Conservation (phyloP, 2,329 filamentous ascomycete species). For the Aspergillus quadricinctus region DNA sequence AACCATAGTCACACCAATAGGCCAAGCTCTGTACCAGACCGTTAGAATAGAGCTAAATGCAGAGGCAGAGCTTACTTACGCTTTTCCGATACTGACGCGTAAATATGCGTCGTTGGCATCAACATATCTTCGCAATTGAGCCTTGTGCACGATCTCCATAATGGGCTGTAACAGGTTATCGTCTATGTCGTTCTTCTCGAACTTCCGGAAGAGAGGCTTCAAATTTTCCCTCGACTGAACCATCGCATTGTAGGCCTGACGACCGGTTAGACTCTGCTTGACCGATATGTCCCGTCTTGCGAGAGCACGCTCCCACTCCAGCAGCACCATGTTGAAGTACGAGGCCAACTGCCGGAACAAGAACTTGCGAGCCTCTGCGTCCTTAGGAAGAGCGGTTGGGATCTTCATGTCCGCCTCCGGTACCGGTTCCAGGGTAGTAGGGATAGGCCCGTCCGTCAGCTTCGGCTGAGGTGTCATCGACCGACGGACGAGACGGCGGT, state of each 20-base stretch:
- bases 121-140: slow-evolving; percentile 87
- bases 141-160: slow-evolving; percentile 85
- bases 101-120: slow-evolving; percentile 96
- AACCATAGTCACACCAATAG: slow-evolving; percentile 99
- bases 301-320: slow-evolving; percentile 79
- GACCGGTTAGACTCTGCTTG: slow-evolving; percentile 72
- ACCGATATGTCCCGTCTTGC: slow-evolving; percentile 53
- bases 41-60: slow-evolving; percentile 10
- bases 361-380: slow-evolving; percentile 62
- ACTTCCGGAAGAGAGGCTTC: slow-evolving; percentile 81
- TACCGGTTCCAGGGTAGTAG: slow-evolving; percentile 74
- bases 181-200: slow-evolving; percentile 77
- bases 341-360: slow-evolving; percentile 84
- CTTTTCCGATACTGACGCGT: slow-evolving; percentile 87
- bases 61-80: slow-evolving; percentile 39
- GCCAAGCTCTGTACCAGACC: slow-evolving; percentile 65
- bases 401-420: slow-evolving; percentile 89
- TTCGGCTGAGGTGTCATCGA: slow-evolving; percentile 33
- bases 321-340: slow-evolving; percentile 94
- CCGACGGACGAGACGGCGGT: slow-evolving; percentile 56
- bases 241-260: slow-evolving; percentile 79
- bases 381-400: slow-evolving; percentile 56
- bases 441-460: slow-evolving; percentile 73
- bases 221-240: slow-evolving; percentile 82
- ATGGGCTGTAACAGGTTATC: slow-evolving; percentile 75